phyloP scores from a whole-genome alignment of 2,329 filamentous ascomycete genomes.

The Esteya vermicola region DNA sequence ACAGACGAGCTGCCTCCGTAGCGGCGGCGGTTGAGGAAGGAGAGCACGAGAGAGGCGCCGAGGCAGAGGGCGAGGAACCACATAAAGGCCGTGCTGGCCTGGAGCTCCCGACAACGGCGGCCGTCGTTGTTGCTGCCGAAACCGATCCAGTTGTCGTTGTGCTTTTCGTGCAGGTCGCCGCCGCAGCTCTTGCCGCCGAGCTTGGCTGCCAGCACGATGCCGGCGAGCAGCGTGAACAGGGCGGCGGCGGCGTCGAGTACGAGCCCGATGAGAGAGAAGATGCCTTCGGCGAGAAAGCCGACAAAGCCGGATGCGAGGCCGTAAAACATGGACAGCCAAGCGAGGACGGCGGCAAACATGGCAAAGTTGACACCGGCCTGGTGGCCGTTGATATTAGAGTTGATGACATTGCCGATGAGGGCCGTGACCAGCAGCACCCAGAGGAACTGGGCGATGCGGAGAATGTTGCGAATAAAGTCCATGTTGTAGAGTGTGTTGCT shows the following conservation, averaged over 20 bases:
- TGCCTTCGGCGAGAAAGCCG: conserved; percentile 20
- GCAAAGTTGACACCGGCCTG: conserved; percentile 43
- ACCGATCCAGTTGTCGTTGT: conserved; percentile 39
- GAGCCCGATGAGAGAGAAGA: conserved; percentile 38
- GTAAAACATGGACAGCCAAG: conserved; percentile 51
- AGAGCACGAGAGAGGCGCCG: conserved; percentile 39
- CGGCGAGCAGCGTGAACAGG: conserved; percentile 57
- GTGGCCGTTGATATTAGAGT: conserved; percentile 28
- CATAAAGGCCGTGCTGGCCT: conserved; percentile 61
- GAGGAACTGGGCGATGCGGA: conserved; percentile 36
- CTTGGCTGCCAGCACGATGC: conserved; percentile 56
- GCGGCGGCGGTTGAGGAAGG: conserved; percentile 32
- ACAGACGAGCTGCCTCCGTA: conserved; percentile 23
- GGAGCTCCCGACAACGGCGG: conserved; percentile 60
- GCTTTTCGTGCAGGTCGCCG: conserved; percentile 25
- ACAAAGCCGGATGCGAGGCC: conserved; percentile 43
- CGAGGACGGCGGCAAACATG: conserved; percentile 56
- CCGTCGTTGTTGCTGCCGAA: conserved; percentile 43
- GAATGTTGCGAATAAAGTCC: conserved; percentile 27
- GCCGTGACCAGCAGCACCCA: conserved; percentile 38
- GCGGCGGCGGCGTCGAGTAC: conserved; percentile 43
- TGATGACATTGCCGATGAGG: conserved; percentile 44
- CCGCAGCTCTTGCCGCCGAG: conserved; percentile 55
- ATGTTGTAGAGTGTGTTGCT: conserved; percentile 13
- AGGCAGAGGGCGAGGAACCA: conserved; percentile 63